Evolutionary conservation across 2,329 filamentous ascomycete genomes (phyloP).

Genomic region (Colletotrichum horii): DNA sequence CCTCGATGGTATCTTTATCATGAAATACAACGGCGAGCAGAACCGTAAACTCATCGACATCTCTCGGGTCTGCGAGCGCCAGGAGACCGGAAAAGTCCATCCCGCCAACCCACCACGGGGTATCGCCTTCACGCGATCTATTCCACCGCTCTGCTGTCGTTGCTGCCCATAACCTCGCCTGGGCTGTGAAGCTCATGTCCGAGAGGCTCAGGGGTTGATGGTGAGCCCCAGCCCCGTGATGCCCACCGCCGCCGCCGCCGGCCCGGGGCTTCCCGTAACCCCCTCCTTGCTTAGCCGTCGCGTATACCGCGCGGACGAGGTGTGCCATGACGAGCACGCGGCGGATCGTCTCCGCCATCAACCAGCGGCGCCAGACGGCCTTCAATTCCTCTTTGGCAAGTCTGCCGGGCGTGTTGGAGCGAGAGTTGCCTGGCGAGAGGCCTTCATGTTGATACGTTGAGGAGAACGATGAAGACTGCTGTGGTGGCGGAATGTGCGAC

Average conservation of each 20-base stretch:
- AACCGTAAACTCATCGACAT: conserved; percentile 22
- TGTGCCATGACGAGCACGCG: conserved; percentile 20
- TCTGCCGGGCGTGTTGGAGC: conserved; percentile 11
- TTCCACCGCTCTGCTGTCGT: conserved; percentile 23
- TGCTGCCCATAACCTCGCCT: conserved; percentile 22
- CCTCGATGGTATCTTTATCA: conserved; percentile 20
- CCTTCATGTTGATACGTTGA: conserved; percentile 7
- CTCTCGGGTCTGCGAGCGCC: conserved; percentile 17
- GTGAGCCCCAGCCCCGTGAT: not conserved
- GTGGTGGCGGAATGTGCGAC: not conserved
- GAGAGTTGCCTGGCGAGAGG: conserved; percentile 7
- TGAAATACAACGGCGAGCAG: conserved; percentile 18
- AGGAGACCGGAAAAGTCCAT: conserved; percentile 23
- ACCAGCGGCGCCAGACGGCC: conserved; percentile 23
- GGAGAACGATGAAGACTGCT: conserved; percentile 1
- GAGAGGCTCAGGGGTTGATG: conserved; percentile 8
- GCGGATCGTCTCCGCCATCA: conserved; percentile 22
- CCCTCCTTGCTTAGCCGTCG: conserved; percentile 18
- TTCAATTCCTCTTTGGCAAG: conserved; percentile 16
- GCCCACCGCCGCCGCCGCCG: not conserved
- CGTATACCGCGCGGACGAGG: conserved; percentile 21
- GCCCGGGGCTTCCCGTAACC: not conserved
- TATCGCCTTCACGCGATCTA: conserved; percentile 12
- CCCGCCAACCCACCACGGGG: conserved; percentile 21
- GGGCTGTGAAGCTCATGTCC: conserved; percentile 23